Evolutionary conservation across 345 rosid species (phyloP).

Genomic region (Brassica rapa): DNA sequence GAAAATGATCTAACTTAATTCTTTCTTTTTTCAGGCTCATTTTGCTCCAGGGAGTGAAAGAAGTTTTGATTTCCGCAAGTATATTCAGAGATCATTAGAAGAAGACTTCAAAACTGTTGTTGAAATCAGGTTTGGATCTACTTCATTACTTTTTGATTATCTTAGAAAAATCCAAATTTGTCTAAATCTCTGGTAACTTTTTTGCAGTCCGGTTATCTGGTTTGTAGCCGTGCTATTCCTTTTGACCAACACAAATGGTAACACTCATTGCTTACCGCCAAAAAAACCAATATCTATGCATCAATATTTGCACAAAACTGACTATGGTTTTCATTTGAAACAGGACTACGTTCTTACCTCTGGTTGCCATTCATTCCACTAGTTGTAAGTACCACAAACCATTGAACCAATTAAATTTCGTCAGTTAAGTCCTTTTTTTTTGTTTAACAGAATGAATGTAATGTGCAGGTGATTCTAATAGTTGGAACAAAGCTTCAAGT

Average conservation of each 20-base stretch:
- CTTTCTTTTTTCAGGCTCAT: neutral
- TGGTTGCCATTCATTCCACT: constrained; percentile 88
- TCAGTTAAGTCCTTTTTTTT: neutral
- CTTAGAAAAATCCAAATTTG: neutral
- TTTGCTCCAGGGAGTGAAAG: neutral
- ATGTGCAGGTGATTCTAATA: constrained; percentile 48
- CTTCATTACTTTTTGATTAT: neutral
- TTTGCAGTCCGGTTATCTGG: constrained; percentile 80
- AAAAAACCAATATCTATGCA: neutral
- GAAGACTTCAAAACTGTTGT: neutral
- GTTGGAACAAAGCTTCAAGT: constrained; percentile 67
- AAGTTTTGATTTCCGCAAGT: neutral
- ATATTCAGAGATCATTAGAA: constrained; percentile 4
- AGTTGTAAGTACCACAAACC: constrained; percentile 51
- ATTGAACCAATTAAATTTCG: neutral
- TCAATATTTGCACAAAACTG: constrained; percentile 1
- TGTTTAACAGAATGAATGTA: constrained; percentile 3
- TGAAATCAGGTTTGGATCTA: neutral
- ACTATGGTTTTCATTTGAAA: neutral
- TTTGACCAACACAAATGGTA: constrained; percentile 74
- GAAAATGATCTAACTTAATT: neutral
- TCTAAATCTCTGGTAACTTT: constrained; percentile 16
- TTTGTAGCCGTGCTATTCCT: constrained; percentile 59
- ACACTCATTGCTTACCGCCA: constrained; percentile 3
- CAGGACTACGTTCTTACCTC: constrained; percentile 60